These are phyloP conservation scores for Pythium phragmiticola DNA, from an alignment of 352 stramenopile genomes.

Conservation along the genomic window DNA sequence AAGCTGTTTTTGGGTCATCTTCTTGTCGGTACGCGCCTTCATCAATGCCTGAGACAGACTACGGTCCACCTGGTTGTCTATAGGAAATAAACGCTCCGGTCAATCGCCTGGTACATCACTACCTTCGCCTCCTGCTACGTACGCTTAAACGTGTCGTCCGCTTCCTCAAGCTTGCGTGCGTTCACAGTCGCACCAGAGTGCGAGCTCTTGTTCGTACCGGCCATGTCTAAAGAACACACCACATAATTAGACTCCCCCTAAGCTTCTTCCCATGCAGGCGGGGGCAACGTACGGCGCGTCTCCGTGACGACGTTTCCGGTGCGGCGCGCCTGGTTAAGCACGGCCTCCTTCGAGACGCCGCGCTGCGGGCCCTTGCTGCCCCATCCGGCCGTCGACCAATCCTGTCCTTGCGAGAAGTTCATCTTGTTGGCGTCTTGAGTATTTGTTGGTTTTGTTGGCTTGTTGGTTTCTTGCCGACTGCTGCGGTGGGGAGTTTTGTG, in stretches of 20 bases:
- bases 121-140: slow-evolving; percentile 18
- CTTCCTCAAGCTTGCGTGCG: slow-evolving; percentile 90
- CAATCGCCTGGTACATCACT: no score
- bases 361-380: slow-evolving; percentile 59
- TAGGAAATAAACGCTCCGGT: background rate
- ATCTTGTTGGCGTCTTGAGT: slow-evolving; percentile 18
- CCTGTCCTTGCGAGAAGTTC: slow-evolving; percentile 77
- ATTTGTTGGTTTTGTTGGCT: slow-evolving; percentile 10
- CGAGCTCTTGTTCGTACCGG: slow-evolving; percentile 84
- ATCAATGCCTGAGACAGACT: slow-evolving; percentile 91
- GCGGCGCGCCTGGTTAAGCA: slow-evolving; percentile 75
- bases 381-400: slow-evolving; percentile 76
- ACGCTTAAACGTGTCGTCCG: slow-evolving; percentile 90
- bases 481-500: no score
- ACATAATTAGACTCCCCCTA: no score
- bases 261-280: no score
- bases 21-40: slow-evolving; percentile 96
- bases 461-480: slow-evolving; percentile 1
- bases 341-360: slow-evolving; percentile 59
- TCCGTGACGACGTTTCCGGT: slow-evolving; percentile 70
- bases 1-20: slow-evolving; percentile 98
- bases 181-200: slow-evolving; percentile 76
- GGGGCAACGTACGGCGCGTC: slow-evolving; percentile 54
- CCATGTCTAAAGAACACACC: slow-evolving; percentile 40
- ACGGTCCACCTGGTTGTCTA: slow-evolving; percentile 77